Conservation (phyloP, 768 basidiomycete genomes). For the Collybiopsis confluens region DNA sequence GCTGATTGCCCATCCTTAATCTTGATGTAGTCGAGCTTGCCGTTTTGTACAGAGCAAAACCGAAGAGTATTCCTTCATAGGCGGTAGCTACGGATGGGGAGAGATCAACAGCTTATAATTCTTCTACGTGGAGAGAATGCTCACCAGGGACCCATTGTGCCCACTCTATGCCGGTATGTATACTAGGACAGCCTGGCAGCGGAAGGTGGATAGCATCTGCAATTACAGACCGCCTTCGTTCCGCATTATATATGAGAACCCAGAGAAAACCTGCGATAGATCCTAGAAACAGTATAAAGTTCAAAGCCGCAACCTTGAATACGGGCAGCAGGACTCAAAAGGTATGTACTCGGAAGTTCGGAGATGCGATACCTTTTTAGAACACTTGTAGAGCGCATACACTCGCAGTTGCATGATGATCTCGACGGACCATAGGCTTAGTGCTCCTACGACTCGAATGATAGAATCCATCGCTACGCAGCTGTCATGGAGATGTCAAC, state of each 20-base stretch:
- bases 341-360: too few relatives aligned
- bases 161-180: constrained; percentile 40
- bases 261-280: constrained; percentile 38
- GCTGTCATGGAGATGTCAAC: constrained; percentile 17
- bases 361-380: constrained; percentile 25
- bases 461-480: constrained; percentile 42
- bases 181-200: constrained; percentile 36
- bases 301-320: constrained; percentile 32
- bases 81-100: constrained; percentile 25
- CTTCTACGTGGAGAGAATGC: too few relatives aligned
- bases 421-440: constrained; percentile 46
- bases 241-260: constrained; percentile 35
- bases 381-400: constrained; percentile 38
- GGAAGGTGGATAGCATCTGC: constrained; percentile 30
- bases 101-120: too few relatives aligned
- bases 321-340: background rate
- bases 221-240: constrained; percentile 30
- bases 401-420: constrained; percentile 45
- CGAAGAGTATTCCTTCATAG: constrained; percentile 30
- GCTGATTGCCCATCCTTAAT: constrained; percentile 18
- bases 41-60: constrained; percentile 34
- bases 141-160: constrained; percentile 41
- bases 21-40: constrained; percentile 19
- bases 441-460: constrained; percentile 38
- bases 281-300: constrained; percentile 31